Conservation (phyloP, 2,329 filamentous ascomycete genomes). For the Hypoxylon sp. region DNA sequence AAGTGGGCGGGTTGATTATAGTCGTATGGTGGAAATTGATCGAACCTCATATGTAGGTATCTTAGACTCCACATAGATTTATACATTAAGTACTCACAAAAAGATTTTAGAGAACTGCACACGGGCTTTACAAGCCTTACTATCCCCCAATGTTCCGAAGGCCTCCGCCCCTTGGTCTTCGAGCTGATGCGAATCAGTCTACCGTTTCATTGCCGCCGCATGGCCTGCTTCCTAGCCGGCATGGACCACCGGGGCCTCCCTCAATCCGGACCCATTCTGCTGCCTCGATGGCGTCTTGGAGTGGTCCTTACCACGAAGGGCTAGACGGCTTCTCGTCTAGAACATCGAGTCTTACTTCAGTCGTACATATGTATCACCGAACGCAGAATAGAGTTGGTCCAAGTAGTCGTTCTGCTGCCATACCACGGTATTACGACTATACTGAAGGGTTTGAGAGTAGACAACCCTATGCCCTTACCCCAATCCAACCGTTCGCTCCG, state of each 20-base stretch:
- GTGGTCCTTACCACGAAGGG: constrained; percentile 53
- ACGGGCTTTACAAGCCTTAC: constrained; percentile 60
- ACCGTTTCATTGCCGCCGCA: constrained; percentile 57
- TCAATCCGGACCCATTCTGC: constrained; percentile 56
- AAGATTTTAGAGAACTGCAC: constrained; percentile 60
- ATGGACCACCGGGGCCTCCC: constrained; percentile 43
- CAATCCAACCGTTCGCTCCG: constrained; percentile 45
- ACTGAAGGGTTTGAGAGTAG: constrained; percentile 65
- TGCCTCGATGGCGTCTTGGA: constrained; percentile 54
- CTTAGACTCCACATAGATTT: neutral
- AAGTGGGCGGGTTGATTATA: constrained; percentile 64
- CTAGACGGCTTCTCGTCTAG: constrained; percentile 58
- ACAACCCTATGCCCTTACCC: constrained; percentile 36
- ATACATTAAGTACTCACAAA: constrained; percentile 1
- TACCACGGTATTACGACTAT: constrained; percentile 67
- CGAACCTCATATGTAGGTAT: constrained; percentile 62
- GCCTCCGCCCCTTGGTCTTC: constrained; percentile 58
- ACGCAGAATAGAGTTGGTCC: constrained; percentile 48
- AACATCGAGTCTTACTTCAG: constrained; percentile 66
- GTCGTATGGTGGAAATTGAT: constrained; percentile 66
- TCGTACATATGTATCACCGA: constrained; percentile 64
- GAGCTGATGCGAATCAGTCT: constrained; percentile 60
- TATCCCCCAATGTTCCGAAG: constrained; percentile 57
- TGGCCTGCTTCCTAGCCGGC: constrained; percentile 42
- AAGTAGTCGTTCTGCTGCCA: constrained; percentile 46